Percentiles rank a stretch among this genome's conserved stretches.
Conservation (phyloP, 2,329 filamentous ascomycete species). For the Tolypocladium guangdongense region DNA sequence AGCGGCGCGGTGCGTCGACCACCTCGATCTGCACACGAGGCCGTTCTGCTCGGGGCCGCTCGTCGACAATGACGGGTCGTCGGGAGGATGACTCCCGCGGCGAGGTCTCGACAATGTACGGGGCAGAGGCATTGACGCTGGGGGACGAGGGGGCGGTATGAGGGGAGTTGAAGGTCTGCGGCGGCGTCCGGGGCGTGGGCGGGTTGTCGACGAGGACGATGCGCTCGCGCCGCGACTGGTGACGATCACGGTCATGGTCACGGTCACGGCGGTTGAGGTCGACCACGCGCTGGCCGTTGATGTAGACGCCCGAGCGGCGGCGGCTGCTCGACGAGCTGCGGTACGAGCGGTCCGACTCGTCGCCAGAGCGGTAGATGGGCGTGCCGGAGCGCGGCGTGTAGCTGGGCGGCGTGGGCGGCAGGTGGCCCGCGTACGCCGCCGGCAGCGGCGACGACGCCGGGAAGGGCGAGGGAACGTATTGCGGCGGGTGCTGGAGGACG, state of each 20-base stretch:
- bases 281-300: constrained; percentile 25
- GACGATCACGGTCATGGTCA: constrained; percentile 2
- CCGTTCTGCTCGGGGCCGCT: constrained; percentile 16
- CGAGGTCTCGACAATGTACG: constrained; percentile 15
- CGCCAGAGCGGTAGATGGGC: constrained; percentile 24
- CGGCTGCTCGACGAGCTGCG: constrained; percentile 13
- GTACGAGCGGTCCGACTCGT: constrained; percentile 24
- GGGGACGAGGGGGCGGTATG: constrained; percentile 31
- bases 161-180: constrained; percentile 27
- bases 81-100: constrained; percentile 13
- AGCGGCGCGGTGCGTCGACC: constrained; percentile 14
- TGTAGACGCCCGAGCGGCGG: constrained; percentile 15
- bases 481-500: constrained; percentile 28
- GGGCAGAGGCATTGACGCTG: constrained; percentile 8
- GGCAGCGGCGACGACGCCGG: constrained; percentile 9
- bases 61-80: constrained; percentile 27
- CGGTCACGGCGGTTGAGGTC: constrained; percentile 21
- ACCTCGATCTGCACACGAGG: constrained; percentile 26
- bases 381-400: constrained; percentile 20
- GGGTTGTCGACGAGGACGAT: constrained; percentile 33
- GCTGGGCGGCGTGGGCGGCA: constrained; percentile 31
- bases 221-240: constrained; percentile 26
- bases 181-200: constrained; percentile 34
- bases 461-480: constrained; percentile 15
- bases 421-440: constrained; percentile 15